phyloP scores from a whole-genome alignment of 345 rosid species.

The Linum lewisii region DNA sequence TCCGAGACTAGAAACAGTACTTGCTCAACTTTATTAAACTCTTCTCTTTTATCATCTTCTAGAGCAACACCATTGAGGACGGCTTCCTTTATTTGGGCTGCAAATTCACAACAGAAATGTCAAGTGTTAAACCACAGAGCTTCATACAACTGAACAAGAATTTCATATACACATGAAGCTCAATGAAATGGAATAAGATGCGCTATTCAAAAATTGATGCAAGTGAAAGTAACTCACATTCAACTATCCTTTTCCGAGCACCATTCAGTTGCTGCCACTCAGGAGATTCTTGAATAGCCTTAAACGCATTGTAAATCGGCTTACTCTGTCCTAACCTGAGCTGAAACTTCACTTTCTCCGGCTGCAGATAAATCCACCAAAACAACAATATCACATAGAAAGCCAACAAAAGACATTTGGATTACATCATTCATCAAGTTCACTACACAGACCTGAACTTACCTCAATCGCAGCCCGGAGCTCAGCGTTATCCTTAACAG shows the following conservation, averaged over 20 bases:
- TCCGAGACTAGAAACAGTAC: constrained; percentile 20
- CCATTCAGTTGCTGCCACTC: constrained; percentile 52
- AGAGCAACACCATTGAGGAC: constrained; percentile 87
- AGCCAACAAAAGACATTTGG: too few relatives aligned
- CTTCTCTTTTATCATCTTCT: constrained; percentile 70
- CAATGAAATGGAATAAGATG: too few relatives aligned
- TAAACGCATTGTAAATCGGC: constrained; percentile 67
- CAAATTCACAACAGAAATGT: constrained; percentile 13
- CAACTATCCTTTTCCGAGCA: constrained; percentile 67
- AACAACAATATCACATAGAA: too few relatives aligned
- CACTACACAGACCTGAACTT: constrained; percentile 67
- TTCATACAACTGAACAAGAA: constrained; percentile 2
- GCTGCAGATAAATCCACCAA: constrained; percentile 32
- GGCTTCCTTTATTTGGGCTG: constrained; percentile 77
- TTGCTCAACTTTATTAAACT: constrained; percentile 89
- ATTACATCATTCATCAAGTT: too few relatives aligned
- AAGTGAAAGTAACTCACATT: constrained; percentile 32
- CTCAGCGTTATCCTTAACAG: constrained; percentile 75
- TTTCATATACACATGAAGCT: background rate
- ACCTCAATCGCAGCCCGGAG: constrained; percentile 89
- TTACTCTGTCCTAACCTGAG: constrained; percentile 74
- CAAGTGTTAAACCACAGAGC: constrained; percentile 10
- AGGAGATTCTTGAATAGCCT: constrained; percentile 57
- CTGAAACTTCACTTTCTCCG: constrained; percentile 65
- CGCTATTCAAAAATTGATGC: background rate